Conservation (phyloP, 164 flowering plant species). For the Saururus chinensis region DNA sequence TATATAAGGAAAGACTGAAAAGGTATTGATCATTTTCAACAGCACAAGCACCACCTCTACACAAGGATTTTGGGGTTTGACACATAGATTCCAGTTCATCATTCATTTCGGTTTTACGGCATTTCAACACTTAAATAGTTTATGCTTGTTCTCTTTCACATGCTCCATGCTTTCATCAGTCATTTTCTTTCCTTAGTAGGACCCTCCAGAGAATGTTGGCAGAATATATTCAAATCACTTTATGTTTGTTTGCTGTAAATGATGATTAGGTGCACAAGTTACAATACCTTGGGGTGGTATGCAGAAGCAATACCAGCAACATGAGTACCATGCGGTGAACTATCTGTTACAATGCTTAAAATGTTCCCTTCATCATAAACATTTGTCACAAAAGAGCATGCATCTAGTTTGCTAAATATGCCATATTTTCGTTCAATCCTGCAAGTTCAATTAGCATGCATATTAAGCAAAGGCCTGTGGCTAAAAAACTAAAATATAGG, state of each 20-base stretch:
- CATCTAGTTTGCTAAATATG: conserved; percentile 88
- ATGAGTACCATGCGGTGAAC: conserved; percentile 98
- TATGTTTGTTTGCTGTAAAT: too few relatives aligned
- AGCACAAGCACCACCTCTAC: not conserved
- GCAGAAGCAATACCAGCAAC: conserved; percentile 98
- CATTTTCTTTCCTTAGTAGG: too few relatives aligned
- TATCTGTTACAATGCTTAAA: conserved; percentile 88
- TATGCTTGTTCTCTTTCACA: too few relatives aligned
- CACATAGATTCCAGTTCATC: too few relatives aligned
- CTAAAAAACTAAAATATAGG: not conserved
- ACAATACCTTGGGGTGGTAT: conserved; percentile 69
- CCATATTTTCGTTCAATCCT: conserved; percentile 85
- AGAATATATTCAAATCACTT: too few relatives aligned
- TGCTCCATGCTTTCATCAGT: too few relatives aligned
- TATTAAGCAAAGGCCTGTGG: not conserved
- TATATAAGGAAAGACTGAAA: not conserved
- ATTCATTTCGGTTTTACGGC: too few relatives aligned
- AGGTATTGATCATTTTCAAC: not conserved
- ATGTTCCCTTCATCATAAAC: conserved; percentile 80
- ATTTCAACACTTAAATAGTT: too few relatives aligned
- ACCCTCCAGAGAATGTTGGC: too few relatives aligned
- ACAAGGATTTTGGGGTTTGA: too few relatives aligned
- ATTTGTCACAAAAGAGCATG: conserved; percentile 79
- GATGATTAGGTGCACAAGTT: not conserved
- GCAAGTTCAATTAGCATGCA: conserved; percentile 6